These are phyloP conservation scores for Pleurotus cornucopiae DNA, from an alignment of 768 basidiomycete genomes.

Conservation along the genomic window DNA sequence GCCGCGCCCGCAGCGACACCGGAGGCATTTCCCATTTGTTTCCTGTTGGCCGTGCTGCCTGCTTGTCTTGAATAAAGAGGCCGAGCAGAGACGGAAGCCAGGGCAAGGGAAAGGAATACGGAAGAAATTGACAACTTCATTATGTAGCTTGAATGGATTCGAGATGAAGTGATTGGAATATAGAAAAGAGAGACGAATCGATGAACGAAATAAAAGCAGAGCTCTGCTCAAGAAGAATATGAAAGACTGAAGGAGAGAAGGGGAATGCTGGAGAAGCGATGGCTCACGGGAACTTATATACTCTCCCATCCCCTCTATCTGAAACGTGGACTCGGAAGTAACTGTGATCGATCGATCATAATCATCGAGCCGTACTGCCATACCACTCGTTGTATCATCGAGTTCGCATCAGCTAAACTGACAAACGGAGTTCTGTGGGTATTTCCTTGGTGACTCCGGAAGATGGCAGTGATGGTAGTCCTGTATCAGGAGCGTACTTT, in stretches of 20 bases:
- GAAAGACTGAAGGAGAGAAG: background rate
- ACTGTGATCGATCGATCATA: no score
- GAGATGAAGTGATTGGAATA: background rate
- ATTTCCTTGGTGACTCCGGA: no score
- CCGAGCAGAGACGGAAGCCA: constrained; percentile 11
- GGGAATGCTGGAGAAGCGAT: no score
- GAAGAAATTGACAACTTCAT: constrained; percentile 15
- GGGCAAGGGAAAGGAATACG: constrained; percentile 10
- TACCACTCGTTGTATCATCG: no score
- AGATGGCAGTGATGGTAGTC: no score
- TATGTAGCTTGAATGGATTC: background rate
- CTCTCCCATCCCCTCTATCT: no score
- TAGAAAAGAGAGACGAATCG: background rate
- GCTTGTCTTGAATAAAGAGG: constrained; percentile 4
- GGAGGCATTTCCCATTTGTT: constrained; percentile 8
- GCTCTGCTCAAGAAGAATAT: background rate
- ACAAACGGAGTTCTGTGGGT: no score
- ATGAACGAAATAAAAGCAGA: background rate
- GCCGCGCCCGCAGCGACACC: constrained; percentile 14
- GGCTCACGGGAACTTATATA: no score
- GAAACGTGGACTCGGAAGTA: no score
- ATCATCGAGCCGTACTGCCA: no score
- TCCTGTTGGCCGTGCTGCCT: background rate
- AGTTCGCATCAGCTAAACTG: no score
- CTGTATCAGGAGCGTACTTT: no score